Evolutionary conservation across 2,329 filamentous ascomycete species (phyloP).

Genomic region (Fusarium lyarnte): DNA sequence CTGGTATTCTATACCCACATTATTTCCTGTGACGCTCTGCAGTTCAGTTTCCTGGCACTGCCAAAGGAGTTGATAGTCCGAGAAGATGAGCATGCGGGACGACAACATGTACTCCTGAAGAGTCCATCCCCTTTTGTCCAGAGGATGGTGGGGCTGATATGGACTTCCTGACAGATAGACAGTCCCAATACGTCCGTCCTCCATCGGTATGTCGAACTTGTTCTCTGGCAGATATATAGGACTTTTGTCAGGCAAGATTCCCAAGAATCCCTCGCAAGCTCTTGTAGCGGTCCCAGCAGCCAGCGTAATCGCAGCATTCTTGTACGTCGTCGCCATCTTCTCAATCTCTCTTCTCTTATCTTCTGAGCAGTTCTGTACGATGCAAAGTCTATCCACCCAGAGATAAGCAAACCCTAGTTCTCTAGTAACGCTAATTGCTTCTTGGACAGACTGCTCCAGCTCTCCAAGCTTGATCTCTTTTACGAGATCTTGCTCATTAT

Average conservation of each 20-base stretch:
- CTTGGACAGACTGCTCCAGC: background rate
- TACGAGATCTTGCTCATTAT: fast-evolving
- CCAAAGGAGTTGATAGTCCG: background rate
- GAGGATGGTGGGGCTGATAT: fast-evolving
- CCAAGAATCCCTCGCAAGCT: background rate
- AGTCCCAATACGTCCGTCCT: fast-evolving
- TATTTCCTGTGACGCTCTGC: fast-evolving
- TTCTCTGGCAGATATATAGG: fast-evolving
- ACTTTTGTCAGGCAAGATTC: fast-evolving
- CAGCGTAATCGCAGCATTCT: background rate
- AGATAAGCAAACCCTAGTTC: background rate
- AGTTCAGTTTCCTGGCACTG: background rate
- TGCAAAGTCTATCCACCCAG: constrained; percentile 4
- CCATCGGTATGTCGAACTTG: fast-evolving
- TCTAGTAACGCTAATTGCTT: fast-evolving
- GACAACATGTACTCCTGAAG: background rate
- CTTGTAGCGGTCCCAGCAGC: background rate
- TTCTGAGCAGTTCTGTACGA: background rate
- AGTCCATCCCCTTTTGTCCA: background rate
- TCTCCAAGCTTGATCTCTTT: background rate
- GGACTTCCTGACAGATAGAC: background rate
- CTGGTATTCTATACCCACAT: fast-evolving
- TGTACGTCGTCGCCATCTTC: background rate
- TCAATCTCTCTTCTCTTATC: background rate
- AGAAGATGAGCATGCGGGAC: background rate